Base-by-base conservation (phyloP, 805 yeast genomes). In the Teunomyces kruisii region DNA sequence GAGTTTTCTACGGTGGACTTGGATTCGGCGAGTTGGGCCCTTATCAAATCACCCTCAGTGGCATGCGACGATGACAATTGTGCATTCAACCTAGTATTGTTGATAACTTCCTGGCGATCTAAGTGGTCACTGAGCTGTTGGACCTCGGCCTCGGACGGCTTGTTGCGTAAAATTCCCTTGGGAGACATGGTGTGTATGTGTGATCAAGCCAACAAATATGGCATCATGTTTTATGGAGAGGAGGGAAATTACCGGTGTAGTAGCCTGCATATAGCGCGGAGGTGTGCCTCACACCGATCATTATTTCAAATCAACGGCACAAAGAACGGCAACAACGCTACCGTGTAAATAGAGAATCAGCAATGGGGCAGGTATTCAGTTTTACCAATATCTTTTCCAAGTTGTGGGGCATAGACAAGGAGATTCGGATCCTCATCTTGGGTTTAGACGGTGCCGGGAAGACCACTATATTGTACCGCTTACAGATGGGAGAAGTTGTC, bases 391-490 rank as follows among this genome's bases (percentile, higher is more conserved):
- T 94, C 58, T 90, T 94, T 61, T 83, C 89, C 44, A 80, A 81
- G 56, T 75, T 92, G 42, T 92, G 97, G 97, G 94, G 95, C 15
- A 79, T 84, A 40, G 84, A 84, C 58, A 88, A 88, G 64, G 97
- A 91, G 68, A 84, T 91, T 58, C 79, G 97, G 58, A 90, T 91
- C 43, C 79, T 91, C 45, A 92, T 91, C 49, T 74, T 91, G 39
- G 98, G 98, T 6, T 73, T 91, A 44, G 98, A 91, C 68, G 97
- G 97, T 71, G 97, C 97, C 1, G 98, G 98, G 38, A 91, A 92
- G 64, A 92, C 99, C 28, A 94, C 99, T 9, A 92, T 92, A 50
- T 75, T 92, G 46, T 92, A 92, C 70, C 78, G 94, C 53, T 73
- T 92, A 48, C 97, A 92, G 52, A 61, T 67, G 55, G 75, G 76